phyloP scores from a whole-genome alignment of 257 asterid genomes.

The Gardenia jasminoides region DNA sequence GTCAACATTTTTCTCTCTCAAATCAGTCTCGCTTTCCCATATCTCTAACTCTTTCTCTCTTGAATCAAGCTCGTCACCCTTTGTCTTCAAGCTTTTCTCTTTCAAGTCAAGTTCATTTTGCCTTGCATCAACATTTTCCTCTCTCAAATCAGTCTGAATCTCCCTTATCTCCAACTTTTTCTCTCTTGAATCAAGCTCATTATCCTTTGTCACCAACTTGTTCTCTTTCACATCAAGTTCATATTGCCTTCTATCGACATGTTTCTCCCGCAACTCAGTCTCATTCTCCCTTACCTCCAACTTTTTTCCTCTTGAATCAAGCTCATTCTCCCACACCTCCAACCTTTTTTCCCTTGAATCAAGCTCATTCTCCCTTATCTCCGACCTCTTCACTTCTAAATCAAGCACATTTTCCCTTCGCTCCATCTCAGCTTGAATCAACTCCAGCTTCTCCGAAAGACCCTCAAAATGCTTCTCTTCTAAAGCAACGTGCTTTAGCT shows the following conservation, averaged over 20 bases:
- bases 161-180: not conserved
- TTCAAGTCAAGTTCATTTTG: slow-evolving; percentile 2
- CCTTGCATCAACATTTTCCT: not conserved
- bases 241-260: not conserved
- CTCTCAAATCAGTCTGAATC: not conserved
- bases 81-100: not conserved
- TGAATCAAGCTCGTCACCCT: not conserved
- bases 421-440: not conserved
- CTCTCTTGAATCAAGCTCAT: not conserved
- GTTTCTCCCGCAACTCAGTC: no score
- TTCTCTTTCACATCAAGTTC: not conserved
- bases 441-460: slow-evolving; percentile 5
- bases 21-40: not conserved
- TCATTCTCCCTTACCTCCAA: no score
- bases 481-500: slow-evolving; percentile 3
- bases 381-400: not conserved
- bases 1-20: no score
- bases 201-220: not conserved
- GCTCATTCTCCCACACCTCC: not conserved
- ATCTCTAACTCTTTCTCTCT: not conserved
- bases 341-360: not conserved
- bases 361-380: not conserved
- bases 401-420: slow-evolving; percentile 4
- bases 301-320: no score
- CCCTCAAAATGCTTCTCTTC: slow-evolving; percentile 20